Evolutionary conservation across 1,139 yeast species (phyloP), one percentile per base, ranked within the genome.

Genomic region (Meyerozyma elateridarum): DNA sequence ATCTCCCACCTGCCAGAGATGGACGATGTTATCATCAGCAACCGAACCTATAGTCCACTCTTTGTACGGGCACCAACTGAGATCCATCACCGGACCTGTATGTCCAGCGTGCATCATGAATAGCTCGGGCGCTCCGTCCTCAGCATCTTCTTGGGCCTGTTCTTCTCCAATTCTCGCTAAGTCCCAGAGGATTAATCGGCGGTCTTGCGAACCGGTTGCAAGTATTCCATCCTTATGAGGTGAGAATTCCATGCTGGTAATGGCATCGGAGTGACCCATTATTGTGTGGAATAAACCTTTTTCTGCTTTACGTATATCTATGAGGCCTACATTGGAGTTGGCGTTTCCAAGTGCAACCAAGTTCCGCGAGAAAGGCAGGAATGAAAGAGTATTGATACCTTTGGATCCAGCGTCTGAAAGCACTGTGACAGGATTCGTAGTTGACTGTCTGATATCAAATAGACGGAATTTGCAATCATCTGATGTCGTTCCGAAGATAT

Each of bases 71-170:
- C 81, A 80, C 70, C 85, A 79, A 29, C 77, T 70, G 44, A 83
- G 65, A 51, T 84, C 94, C 21, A 79, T 77, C 8, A 84, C 80
- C 1, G 81, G 70, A 8, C 87, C 82, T 8, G 85, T 80, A 49
- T 83, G 93, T 12, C 94, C 94, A 22, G 91, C 93, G 48, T 84
- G 94, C 79, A 84, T 80, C 88, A 83, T 80, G 46, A 83, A 67
- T 22, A 83, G 56, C 49, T 84, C 94, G 5, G 91, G 88, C 29
- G 83, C 80, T 29, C 91, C 94, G 48, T 84, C 93, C 38, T 75
- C 81, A 24, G 81, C 84, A 41, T 82, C 82, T 49, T 83, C 94
- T 40, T 77, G 84, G 39, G 76, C 85, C 51, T 82, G 91, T 47
- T 83, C 93, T 44, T 79, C 85, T 2, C 93, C 93, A 20, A 83